phyloP scores from a whole-genome alignment of 2,329 filamentous ascomycete genomes.

The Ceratocystis ficicola region DNA sequence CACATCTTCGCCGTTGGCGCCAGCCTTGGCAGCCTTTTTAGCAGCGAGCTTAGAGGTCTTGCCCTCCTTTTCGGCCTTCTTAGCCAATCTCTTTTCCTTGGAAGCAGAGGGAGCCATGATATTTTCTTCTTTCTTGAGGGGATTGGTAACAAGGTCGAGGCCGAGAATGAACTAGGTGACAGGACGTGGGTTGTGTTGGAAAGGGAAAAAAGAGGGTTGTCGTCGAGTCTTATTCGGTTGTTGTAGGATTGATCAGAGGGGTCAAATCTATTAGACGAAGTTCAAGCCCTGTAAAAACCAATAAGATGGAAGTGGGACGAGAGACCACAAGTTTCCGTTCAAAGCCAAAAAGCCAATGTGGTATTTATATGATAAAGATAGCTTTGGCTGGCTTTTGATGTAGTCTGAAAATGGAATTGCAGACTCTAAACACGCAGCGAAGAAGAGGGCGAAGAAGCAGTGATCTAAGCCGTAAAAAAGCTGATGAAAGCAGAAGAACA shows the following conservation, averaged over 20 bases:
- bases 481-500: slow-evolving; percentile 1
- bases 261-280: slow-evolving; percentile 17
- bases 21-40: slow-evolving; percentile 57
- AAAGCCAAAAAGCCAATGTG: background rate
- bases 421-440: background rate
- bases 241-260: slow-evolving; percentile 17
- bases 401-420: slow-evolving; percentile 5
- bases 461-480: slow-evolving; percentile 13
- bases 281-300: slow-evolving; percentile 17
- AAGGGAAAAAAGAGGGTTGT: slow-evolving; percentile 18
- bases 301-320: slow-evolving; percentile 14
- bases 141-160: slow-evolving; percentile 23
- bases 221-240: slow-evolving; percentile 12
- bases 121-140: slow-evolving; percentile 27
- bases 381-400: background rate
- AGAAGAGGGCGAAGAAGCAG: background rate
- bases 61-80: slow-evolving; percentile 60
- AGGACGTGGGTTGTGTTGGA: slow-evolving; percentile 21
- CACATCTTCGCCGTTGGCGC: slow-evolving; percentile 57
- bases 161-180: slow-evolving; percentile 14
- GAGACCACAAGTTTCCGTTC: slow-evolving; percentile 12
- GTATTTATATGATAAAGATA: background rate
- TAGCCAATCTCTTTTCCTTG: slow-evolving; percentile 60
- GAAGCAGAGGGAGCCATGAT: slow-evolving; percentile 51
- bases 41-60: slow-evolving; percentile 58